A percentile compares a stretch with the other conserved stretches of the same genome.
phyloP scores from a whole-genome alignment of 164 flowering plant genomes.

The Vitis riparia region DNA sequence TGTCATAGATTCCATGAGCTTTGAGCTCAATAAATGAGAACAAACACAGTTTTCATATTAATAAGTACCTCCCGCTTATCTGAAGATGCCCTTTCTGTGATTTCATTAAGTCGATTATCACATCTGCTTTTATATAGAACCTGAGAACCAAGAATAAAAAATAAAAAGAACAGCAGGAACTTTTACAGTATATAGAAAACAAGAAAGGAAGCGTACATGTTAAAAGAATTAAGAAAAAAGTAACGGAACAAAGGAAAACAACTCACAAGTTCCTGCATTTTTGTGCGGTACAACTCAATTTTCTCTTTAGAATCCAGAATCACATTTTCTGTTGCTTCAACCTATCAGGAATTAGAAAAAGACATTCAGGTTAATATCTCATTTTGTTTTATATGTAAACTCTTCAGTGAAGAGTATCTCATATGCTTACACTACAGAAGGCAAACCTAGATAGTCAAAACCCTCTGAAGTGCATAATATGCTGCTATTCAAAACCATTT shows the following conservation, averaged over 20 bases:
- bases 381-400: too few species aligned
- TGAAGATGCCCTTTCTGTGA: constrained; percentile 77
- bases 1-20: background rate
- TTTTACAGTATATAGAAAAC: background rate
- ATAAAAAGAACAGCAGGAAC: background rate
- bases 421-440: background rate
- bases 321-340: constrained; percentile 36
- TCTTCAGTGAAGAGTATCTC: background rate
- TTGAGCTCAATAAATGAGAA: background rate
- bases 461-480: background rate
- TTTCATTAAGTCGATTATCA: constrained; percentile 90
- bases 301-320: constrained; percentile 70
- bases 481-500: background rate
- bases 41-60: background rate
- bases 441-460: background rate
- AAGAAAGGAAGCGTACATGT: background rate
- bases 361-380: background rate
- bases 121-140: constrained; percentile 91
- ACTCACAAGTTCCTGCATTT: constrained; percentile 88
- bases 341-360: constrained; percentile 29
- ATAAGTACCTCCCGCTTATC: constrained; percentile 82
- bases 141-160: constrained; percentile 30
- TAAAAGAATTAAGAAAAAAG: background rate
- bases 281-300: constrained; percentile 63
- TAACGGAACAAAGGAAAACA: constrained; percentile 7